These are phyloP conservation scores for Auriscalpium orientale DNA, from an alignment of 768 basidiomycete species.

Conservation along the genomic window DNA sequence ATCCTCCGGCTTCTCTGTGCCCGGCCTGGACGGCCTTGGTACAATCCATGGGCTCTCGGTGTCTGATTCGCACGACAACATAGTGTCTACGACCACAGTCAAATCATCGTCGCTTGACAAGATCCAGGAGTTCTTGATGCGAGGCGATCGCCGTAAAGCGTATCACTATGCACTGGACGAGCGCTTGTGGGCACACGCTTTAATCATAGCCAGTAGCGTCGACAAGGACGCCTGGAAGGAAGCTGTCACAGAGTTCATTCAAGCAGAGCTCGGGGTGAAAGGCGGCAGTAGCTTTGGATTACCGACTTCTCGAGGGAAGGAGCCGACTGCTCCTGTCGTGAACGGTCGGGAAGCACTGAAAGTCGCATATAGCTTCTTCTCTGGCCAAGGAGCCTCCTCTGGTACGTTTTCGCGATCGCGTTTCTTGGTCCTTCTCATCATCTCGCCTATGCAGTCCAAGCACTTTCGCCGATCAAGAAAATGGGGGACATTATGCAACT, in stretches of 20 bases:
- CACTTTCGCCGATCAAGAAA: constrained; percentile 4
- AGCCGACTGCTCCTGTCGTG: constrained; percentile 15
- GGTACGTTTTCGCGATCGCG: constrained; percentile 37
- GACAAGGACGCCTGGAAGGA: constrained; percentile 95
- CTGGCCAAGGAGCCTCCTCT: constrained; percentile 73
- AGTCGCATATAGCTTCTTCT: constrained; percentile 75
- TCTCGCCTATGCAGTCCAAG: constrained; percentile 2
- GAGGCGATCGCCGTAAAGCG: constrained; percentile 81
- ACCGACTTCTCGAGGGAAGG: constrained; percentile 5
- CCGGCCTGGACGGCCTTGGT: not conserved
- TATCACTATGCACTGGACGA: constrained; percentile 85
- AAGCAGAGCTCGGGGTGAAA: constrained; percentile 56
- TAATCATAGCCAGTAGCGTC: constrained; percentile 87
- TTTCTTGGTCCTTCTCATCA: not conserved
- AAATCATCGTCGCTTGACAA: constrained; percentile 61
- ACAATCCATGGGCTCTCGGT: constrained; percentile 11
- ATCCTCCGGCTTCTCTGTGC: not conserved
- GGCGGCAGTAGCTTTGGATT: constrained; percentile 16
- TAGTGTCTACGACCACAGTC: constrained; percentile 53
- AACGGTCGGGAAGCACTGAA: constrained; percentile 68
- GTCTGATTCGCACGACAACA: constrained; percentile 33
- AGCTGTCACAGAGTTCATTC: constrained; percentile 78
- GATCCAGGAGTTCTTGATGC: constrained; percentile 71
- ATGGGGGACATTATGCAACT: constrained; percentile 8
- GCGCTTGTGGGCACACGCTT: constrained; percentile 91